A percentile compares a stretch with the other conserved stretches of the same genome.
phyloP scores from a whole-genome alignment of 176 grass and related monocot genomes.

The Cocos nucifera region DNA sequence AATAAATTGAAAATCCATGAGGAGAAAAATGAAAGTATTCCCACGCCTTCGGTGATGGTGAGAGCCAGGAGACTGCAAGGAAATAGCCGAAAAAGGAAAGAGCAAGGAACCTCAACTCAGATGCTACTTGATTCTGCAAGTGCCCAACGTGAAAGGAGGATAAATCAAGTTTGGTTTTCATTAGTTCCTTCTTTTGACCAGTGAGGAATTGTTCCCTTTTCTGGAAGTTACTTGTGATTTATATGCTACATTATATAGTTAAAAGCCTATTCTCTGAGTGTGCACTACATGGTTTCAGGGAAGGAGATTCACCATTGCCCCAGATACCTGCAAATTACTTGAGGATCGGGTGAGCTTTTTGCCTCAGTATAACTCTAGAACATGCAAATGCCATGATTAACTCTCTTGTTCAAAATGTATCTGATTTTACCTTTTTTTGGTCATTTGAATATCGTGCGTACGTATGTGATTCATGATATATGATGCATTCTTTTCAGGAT shows the following conservation, averaged over 20 bases:
- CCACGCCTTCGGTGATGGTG: slow-evolving; percentile 5
- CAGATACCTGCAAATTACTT: slow-evolving; percentile 53
- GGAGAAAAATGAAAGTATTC: slow-evolving; percentile 42
- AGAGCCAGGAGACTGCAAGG: slow-evolving; percentile 32
- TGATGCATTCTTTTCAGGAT: too few species aligned
- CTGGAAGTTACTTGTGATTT: slow-evolving; percentile 10
- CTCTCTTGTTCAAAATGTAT: too few species aligned
- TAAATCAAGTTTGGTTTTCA: slow-evolving; percentile 66
- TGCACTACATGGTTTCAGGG: slow-evolving; percentile 36
- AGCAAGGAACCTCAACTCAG: slow-evolving; percentile 20
- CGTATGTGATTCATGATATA: too few species aligned
- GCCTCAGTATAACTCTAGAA: too few species aligned
- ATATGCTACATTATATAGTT: slow-evolving; percentile 3
- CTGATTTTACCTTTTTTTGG: too few species aligned
- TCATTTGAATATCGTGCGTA: too few species aligned
- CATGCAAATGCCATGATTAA: too few species aligned
- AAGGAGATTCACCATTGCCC: slow-evolving; percentile 49
- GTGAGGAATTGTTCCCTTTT: slow-evolving; percentile 19
- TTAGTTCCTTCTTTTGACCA: slow-evolving; percentile 57
- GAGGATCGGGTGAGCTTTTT: slow-evolving; percentile 66
- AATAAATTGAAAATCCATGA: slow-evolving; percentile 40
- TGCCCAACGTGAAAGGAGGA: slow-evolving; percentile 36
- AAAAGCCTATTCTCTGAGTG: neutral
- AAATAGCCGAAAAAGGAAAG: slow-evolving; percentile 30
- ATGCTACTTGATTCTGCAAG: slow-evolving; percentile 20